Conservation (phyloP, 1,139 yeast species). For the Geotrichum candidum region DNA sequence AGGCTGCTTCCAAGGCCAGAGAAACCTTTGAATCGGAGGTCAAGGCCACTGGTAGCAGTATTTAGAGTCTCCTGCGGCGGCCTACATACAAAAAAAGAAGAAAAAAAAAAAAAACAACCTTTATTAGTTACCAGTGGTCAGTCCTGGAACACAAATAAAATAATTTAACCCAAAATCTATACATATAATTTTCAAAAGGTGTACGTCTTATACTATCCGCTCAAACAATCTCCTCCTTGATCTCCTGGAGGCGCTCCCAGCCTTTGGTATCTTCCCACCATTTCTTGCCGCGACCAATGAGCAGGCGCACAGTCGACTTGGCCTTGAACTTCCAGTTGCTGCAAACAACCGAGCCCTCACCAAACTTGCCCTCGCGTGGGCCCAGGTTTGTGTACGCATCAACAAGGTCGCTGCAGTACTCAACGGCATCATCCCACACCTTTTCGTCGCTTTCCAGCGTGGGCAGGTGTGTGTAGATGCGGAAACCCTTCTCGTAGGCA, state of each 20-base stretch:
- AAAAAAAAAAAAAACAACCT: neutral
- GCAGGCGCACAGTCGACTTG: conserved; percentile 59
- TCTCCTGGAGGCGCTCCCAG: conserved; percentile 56
- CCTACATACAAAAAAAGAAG: neutral
- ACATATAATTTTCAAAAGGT: neutral
- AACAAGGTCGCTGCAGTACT: conserved; percentile 68
- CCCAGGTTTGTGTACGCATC: conserved; percentile 88
- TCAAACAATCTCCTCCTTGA: conserved; percentile 42
- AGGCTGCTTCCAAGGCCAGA: conserved; percentile 15
- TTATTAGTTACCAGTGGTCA: neutral
- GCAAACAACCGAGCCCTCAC: conserved; percentile 79
- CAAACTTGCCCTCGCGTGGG: conserved; percentile 76
- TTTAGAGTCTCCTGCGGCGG: neutral
- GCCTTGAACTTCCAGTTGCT: conserved; percentile 90
- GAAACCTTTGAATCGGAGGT: conserved; percentile 11
- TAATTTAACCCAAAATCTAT: neutral
- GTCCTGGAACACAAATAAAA: neutral
- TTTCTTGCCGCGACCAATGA: conserved; percentile 72
- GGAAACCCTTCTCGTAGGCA: conserved; percentile 78
- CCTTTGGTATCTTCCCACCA: conserved; percentile 79
- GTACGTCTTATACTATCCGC: neutral
- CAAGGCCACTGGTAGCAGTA: neutral
- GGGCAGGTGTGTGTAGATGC: conserved; percentile 60
- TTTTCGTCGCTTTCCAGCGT: conserved; percentile 56
- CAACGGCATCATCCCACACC: conserved; percentile 77